Percentiles rank a stretch among this genome's conserved stretches.
These are phyloP conservation scores for Didymella exigua DNA, from an alignment of 2,329 filamentous ascomycete species.

Conservation along the genomic window DNA sequence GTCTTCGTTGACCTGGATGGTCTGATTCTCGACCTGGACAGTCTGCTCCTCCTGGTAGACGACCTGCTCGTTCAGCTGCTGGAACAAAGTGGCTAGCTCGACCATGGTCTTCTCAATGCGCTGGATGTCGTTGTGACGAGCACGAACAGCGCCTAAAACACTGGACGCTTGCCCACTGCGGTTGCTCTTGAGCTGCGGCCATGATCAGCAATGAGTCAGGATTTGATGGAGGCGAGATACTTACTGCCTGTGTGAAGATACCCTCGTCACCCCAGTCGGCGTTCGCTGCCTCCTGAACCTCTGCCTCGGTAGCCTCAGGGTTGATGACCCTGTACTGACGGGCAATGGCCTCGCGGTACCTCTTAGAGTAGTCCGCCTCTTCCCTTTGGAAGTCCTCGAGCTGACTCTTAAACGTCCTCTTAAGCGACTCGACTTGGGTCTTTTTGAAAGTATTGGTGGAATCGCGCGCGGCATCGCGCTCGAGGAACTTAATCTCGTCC, in stretches of 20 bases:
- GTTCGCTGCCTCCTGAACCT: conserved; percentile 71
- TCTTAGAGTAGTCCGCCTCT: conserved; percentile 71
- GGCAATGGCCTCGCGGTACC: conserved; percentile 78
- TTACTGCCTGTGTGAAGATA: conserved; percentile 81
- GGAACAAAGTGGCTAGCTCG: conserved; percentile 73
- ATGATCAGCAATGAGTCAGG: background rate
- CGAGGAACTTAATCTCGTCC: conserved; percentile 77
- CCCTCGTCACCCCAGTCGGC: conserved; percentile 78
- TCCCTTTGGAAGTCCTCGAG: conserved; percentile 73
- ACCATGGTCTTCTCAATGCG: conserved; percentile 76
- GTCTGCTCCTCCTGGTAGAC: conserved; percentile 73
- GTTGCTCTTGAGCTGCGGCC: conserved; percentile 72
- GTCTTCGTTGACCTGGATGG: conserved; percentile 68
- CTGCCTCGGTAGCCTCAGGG: conserved; percentile 75
- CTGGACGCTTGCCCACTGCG: conserved; percentile 74
- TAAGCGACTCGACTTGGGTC: conserved; percentile 71
- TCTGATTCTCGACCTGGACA: conserved; percentile 67
- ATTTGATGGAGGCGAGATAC: conserved; percentile 38
- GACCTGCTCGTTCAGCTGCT: conserved; percentile 75
- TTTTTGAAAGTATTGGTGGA: conserved; percentile 69
- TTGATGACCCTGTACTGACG: conserved; percentile 83
- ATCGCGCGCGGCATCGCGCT: conserved; percentile 71
- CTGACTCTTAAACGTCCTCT: conserved; percentile 73
- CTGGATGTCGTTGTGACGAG: conserved; percentile 82
- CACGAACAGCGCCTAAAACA: conserved; percentile 77